phyloP scores from a whole-genome alignment of 108 stramenopile genomes.

The Bacterosira constricta region DNA sequence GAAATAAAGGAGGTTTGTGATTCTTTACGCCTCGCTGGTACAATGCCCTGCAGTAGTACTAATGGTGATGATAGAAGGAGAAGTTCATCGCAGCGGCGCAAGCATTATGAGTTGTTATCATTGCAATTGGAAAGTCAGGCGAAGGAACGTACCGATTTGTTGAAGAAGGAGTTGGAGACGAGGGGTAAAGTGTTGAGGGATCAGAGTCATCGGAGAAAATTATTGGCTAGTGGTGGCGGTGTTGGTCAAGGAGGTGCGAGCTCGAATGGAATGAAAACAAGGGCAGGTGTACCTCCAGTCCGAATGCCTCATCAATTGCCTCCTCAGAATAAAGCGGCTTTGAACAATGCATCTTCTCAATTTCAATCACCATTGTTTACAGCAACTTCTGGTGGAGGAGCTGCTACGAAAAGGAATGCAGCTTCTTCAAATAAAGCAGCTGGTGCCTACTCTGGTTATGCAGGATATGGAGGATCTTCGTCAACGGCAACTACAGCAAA shows the following conservation, averaged over 20 bases:
- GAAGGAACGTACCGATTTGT: constrained; percentile 49
- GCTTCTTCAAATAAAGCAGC: not conserved
- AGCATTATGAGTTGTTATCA: constrained; percentile 73
- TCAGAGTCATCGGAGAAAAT: constrained; percentile 76
- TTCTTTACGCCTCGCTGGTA: constrained; percentile 28
- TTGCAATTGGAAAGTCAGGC: constrained; percentile 64
- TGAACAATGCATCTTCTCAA: constrained; percentile 20
- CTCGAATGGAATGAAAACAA: not conserved
- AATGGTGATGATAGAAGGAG: not conserved
- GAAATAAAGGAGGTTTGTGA: constrained; percentile 61
- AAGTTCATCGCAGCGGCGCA: constrained; percentile 45
- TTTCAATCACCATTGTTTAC: constrained; percentile 52
- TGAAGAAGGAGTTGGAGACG: constrained; percentile 71
- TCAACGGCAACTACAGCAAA: not conserved
- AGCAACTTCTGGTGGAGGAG: constrained; percentile 26
- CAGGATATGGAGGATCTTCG: constrained; percentile 31
- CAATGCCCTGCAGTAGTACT: constrained; percentile 2
- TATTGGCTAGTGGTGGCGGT: constrained; percentile 41
- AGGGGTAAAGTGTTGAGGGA: constrained; percentile 71
- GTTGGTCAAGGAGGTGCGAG: not conserved
- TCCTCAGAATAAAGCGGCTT: not conserved
- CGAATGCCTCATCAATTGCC: constrained; percentile 13
- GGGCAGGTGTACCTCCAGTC: not conserved
- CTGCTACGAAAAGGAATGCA: not conserved
- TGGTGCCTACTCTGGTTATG: constrained; percentile 21